phyloP scores from a whole-genome alignment of 2,329 filamentous ascomycete species.

The Fusarium sp. region DNA sequence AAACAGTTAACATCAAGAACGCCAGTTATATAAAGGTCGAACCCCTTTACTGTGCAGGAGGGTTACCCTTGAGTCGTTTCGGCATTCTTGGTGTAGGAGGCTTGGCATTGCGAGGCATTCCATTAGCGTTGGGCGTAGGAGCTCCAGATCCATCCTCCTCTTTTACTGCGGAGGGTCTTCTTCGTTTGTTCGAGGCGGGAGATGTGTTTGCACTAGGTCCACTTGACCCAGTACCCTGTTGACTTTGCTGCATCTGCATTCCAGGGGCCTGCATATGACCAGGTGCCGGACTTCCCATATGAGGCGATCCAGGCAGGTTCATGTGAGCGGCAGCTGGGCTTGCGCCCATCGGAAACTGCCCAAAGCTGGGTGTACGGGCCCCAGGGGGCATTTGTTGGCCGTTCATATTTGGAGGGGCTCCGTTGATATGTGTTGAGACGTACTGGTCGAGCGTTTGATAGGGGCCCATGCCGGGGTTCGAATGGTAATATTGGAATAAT shows the following conservation, averaged over 20 bases:
- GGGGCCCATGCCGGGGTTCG: conserved; percentile 65
- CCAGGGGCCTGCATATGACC: conserved; percentile 72
- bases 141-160: conserved; percentile 63
- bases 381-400: conserved; percentile 62
- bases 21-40: neutral
- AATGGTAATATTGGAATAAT: conserved; percentile 68
- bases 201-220: conserved; percentile 76
- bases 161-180: conserved; percentile 69
- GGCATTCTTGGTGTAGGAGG: conserved; percentile 67
- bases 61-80: conserved; percentile 66
- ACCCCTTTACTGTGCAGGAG: conserved; percentile 47
- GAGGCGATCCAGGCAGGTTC: conserved; percentile 71
- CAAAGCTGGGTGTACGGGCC: conserved; percentile 66
- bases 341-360: conserved; percentile 68
- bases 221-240: conserved; percentile 74
- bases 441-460: conserved; percentile 72
- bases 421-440: conserved; percentile 61
- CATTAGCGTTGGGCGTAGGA: conserved; percentile 64
- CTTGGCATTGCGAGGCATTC: conserved; percentile 64
- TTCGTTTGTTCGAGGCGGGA: conserved; percentile 69
- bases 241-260: conserved; percentile 75
- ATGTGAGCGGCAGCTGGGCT: conserved; percentile 71
- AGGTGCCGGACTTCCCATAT: conserved; percentile 69
- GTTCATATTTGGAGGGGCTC: conserved; percentile 56
- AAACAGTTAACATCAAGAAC: conserved; percentile 20